Evolutionary conservation across 768 basidiomycete species (phyloP).

Genomic region (Rhizopogon vinicolor): DNA sequence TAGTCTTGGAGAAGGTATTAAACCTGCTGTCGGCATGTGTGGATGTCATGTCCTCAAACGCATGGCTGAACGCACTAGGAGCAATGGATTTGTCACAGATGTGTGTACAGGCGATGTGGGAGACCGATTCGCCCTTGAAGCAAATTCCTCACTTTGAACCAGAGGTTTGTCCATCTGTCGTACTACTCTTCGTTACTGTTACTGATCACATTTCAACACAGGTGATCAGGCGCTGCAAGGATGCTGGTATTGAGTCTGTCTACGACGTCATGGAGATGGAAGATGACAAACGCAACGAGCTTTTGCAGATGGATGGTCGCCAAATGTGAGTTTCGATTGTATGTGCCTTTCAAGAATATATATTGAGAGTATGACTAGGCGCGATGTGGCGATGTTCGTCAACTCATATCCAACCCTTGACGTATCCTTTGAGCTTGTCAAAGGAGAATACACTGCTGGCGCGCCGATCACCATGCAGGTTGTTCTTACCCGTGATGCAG

Average conservation of each 20-base stretch:
- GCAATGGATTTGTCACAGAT: slow-evolving; percentile 99
- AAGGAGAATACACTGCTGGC: slow-evolving; percentile 83
- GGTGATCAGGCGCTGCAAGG: slow-evolving; percentile 83
- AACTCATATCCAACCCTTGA: slow-evolving; percentile 98
- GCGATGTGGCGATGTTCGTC: slow-evolving; percentile 90
- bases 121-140: slow-evolving; percentile 90
- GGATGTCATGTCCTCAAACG: slow-evolving; percentile 97
- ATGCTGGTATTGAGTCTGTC: slow-evolving; percentile 78
- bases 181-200: not conserved
- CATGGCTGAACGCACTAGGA: slow-evolving; percentile 88
- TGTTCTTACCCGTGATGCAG: slow-evolving; percentile 73
- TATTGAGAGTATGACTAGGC: slow-evolving; percentile 45
- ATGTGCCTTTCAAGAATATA: not conserved
- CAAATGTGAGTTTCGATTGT: slow-evolving; percentile 65
- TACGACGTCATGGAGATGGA: slow-evolving; percentile 99
- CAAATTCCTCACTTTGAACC: slow-evolving; percentile 96
- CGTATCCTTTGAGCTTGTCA: slow-evolving; percentile 79
- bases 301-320: slow-evolving; percentile 78
- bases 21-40: slow-evolving; percentile 92
- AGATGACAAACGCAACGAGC: slow-evolving; percentile 76
- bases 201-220: slow-evolving; percentile 18
- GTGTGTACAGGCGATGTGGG: slow-evolving; percentile 99
- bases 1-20: slow-evolving; percentile 87
- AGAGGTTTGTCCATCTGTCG: slow-evolving; percentile 47
- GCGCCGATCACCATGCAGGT: slow-evolving; percentile 81